Base-by-base conservation (phyloP, 2,329 filamentous ascomycete genomes). In the Penicillium sp. region DNA sequence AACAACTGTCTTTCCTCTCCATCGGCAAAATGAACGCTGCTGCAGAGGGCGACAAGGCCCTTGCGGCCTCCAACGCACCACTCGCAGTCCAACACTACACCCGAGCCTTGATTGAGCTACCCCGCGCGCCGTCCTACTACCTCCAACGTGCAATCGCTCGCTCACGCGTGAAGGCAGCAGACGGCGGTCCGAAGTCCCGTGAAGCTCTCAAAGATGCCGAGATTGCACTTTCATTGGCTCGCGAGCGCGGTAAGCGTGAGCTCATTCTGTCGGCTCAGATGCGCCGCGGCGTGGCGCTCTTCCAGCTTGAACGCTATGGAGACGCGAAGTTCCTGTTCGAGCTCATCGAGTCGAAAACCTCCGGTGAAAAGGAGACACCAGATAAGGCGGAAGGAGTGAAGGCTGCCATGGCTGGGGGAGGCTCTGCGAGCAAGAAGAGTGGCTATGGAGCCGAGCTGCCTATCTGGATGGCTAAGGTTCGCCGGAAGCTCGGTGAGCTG, bases 181-280 rank as follows among this genome's bases (percentile, higher is more conserved):
- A 86, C 60, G 77, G 79, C 51, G 75, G 75, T 3, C 75, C 76
- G 0, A 70, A 77, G 14, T 63, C 58, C 34, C 49, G 70, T 11
- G 73, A 75, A 14, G 90, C 92, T 1, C 84, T 95, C 47, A 80
- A 79, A 41, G 90, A 93, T 75, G 87, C 89, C 39, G 86, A 92
- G 63, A 81, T 83, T 50, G 90, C 88, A 2, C 83, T 90, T 55
- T 77, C 83, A 39, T 77, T 83, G 4, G 89, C 88, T 2, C 79
- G 79, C 28, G 82, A 88, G 63, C 89, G 94, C 42, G 90, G 85
- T 35, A 90, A 88, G 69, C 86, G 90, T 53, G 86, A 91, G 64
- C 83, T 90, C 34, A 91, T 97, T 74, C 83, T 88, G 48, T 86
- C 91, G n/a, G 89, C 91, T 1, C 91, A 97, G 70, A 86, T 95